A percentile compares a stretch with the other conserved stretches of the same genome.
phyloP scores from a whole-genome alignment of 352 stramenopile species.

The Phytopythium cucurbitacearum region DNA sequence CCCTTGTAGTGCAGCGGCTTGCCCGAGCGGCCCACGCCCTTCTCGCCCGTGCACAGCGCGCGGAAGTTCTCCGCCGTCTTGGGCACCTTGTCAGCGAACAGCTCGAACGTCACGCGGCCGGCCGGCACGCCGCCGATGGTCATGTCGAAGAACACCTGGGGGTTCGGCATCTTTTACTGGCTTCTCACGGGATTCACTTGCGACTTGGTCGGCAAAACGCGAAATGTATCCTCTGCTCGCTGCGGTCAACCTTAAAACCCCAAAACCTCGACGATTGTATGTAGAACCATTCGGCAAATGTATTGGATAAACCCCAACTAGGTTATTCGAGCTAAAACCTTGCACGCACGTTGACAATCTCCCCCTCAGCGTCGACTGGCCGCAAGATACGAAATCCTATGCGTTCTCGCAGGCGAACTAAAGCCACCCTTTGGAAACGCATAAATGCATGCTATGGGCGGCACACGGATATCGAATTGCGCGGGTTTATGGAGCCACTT shows the following conservation, averaged over 20 bases:
- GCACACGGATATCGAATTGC: not conserved
- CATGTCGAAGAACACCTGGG: slow-evolving; percentile 98
- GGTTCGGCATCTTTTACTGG: slow-evolving; percentile 77
- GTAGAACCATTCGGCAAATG: not conserved
- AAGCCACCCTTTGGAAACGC: not conserved
- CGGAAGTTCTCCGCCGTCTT: slow-evolving; percentile 99
- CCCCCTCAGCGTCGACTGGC: not conserved
- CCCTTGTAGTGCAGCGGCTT: slow-evolving; percentile 85
- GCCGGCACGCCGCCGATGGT: slow-evolving; percentile 88
- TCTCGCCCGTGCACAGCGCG: slow-evolving; percentile 97
- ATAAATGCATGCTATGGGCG: not conserved
- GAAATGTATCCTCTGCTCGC: slow-evolving; percentile 11
- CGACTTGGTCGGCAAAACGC: slow-evolving; percentile 25
- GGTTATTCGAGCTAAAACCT: slow-evolving; percentile 10
- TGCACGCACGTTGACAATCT: not conserved
- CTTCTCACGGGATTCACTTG: slow-evolving; percentile 17
- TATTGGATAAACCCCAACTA: too few species aligned
- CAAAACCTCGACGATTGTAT: slow-evolving; percentile 11
- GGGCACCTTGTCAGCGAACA: slow-evolving; percentile 85
- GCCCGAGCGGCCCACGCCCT: slow-evolving; percentile 78
- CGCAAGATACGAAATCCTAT: slow-evolving; percentile 8
- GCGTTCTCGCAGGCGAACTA: not conserved
- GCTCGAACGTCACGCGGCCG: slow-evolving; percentile 89
- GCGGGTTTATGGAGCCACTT: slow-evolving; percentile 9
- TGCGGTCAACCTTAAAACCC: slow-evolving; percentile 2